phyloP scores from a whole-genome alignment of 345 rosid genomes.

The Dipteronia dyeriana region DNA sequence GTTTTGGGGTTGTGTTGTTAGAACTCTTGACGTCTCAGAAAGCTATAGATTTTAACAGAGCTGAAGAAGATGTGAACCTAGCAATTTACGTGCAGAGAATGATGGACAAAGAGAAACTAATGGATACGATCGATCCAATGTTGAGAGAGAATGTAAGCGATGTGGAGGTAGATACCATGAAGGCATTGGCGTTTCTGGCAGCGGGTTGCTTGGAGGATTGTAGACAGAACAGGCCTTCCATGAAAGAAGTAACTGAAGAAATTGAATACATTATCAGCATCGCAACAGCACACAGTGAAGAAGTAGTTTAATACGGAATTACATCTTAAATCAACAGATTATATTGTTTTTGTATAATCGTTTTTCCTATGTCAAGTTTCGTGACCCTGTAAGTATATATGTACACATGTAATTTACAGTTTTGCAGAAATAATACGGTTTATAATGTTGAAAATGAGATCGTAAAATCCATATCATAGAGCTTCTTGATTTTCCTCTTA shows the following conservation, averaged over 20 bases:
- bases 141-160: slow-evolving; percentile 31
- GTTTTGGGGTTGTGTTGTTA: slow-evolving; percentile 54
- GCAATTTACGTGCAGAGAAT: slow-evolving; percentile 38
- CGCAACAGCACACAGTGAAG: slow-evolving; percentile 5
- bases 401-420: background rate
- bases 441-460: background rate
- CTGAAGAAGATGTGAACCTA: slow-evolving; percentile 48
- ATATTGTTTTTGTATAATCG: too few species aligned
- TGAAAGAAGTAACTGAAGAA: slow-evolving; percentile 60
- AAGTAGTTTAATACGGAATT: background rate
- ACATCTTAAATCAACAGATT: background rate
- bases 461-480: too few species aligned
- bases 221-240: slow-evolving; percentile 63
- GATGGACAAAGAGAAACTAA: slow-evolving; percentile 41
- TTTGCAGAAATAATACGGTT: background rate
- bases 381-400: background rate
- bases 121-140: slow-evolving; percentile 37
- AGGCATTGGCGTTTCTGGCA: slow-evolving; percentile 47
- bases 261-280: slow-evolving; percentile 49
- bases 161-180: slow-evolving; percentile 50
- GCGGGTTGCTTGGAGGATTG: slow-evolving; percentile 55
- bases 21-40: slow-evolving; percentile 48
- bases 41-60: slow-evolving; percentile 48
- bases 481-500: too few species aligned
- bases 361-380: background rate